Base-by-base conservation (phyloP, 2,329 filamentous ascomycete species). In the Emydomyces testavorans region DNA sequence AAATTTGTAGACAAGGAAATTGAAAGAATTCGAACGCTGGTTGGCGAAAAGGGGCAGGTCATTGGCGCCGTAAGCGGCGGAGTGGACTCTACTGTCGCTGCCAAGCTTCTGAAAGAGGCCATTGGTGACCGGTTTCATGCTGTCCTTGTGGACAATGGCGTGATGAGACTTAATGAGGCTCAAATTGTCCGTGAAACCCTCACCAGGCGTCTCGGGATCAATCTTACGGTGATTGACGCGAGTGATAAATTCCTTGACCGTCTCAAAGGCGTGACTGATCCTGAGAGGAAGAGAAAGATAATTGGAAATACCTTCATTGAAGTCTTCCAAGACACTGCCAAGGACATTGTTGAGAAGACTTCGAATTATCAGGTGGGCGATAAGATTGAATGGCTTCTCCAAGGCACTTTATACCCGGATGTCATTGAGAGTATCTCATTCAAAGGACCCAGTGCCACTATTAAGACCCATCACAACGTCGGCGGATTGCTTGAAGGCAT, bases 281-380 rank as follows among this genome's bases (percentile, higher is more conserved):
- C 90, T 0, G 89, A 96, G 68, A 77, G 77, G 62, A 95, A 94
- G 75, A 76, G 89, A 48, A 94, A 94, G 70, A 81, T 95, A 58
- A 95, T 95, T 48, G 77, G 74, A 53, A 85, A 77, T n/a, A 56
- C 50, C 18, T 85, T 88, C 64, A 87, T 88, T 54, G 83, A 88
- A 57, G 69, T 94, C 23, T 95, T 94, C 66, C 82, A 94, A 65
- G 72, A 80, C 50, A 82, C 88, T 62, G 88, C 85, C 21, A 85
- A 87, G 53, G 77, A 77, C 48, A 79, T 74, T 23, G 84, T 84
- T 34, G 18, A 39, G 15, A 8, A 47, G 2, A 34, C 0, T 77
- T 31, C 29, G 4, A 31, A 28, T 79, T 53, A 73, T 82, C 60
- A 73, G 1, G 73, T 75, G 46, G 80, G 79, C n/a, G 85, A 84